phyloP scores from a whole-genome alignment of 2,329 filamentous ascomycete genomes.

The Dothideomycetes sp. region DNA sequence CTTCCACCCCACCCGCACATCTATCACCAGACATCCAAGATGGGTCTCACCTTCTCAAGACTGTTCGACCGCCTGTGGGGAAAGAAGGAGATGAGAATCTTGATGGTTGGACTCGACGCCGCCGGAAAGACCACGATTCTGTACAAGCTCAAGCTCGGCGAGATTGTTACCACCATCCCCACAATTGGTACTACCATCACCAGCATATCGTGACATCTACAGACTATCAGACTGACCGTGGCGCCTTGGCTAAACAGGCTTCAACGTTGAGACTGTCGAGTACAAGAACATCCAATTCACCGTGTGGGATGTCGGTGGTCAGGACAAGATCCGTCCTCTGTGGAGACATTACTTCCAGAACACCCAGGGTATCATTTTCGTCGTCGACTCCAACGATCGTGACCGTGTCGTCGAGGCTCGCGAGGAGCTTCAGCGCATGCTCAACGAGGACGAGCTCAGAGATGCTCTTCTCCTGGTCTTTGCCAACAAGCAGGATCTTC shows the following conservation, averaged over 20 bases:
- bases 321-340: slow-evolving; percentile 95
- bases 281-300: slow-evolving; percentile 99
- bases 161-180: slow-evolving; percentile 96
- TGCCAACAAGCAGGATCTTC: slow-evolving; percentile 97
- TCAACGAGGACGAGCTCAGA: slow-evolving; percentile 96
- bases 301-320: slow-evolving; percentile 96
- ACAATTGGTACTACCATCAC: slow-evolving; percentile 78
- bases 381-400: slow-evolving; percentile 90
- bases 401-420: slow-evolving; percentile 85
- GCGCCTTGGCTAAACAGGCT: slow-evolving; percentile 39
- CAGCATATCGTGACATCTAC: slow-evolving; percentile 19
- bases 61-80: slow-evolving; percentile 98
- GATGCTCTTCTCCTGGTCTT: slow-evolving; percentile 90
- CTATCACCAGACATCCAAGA: slow-evolving; percentile 48
- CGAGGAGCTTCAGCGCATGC: slow-evolving; percentile 90
- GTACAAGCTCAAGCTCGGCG: slow-evolving; percentile 97
- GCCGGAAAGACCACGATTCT: slow-evolving; percentile 98
- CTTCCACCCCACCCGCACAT: slow-evolving; percentile 19
- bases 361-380: slow-evolving; percentile 96
- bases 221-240: slow-evolving; percentile 2
- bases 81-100: slow-evolving; percentile 95
- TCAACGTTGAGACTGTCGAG: slow-evolving; percentile 97
- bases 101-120: slow-evolving; percentile 96
- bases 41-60: slow-evolving; percentile 91
- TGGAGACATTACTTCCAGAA: slow-evolving; percentile 97